phyloP scores from a whole-genome alignment of 2,329 filamentous ascomycete species.

The Aspergillus pseudoterreus region DNA sequence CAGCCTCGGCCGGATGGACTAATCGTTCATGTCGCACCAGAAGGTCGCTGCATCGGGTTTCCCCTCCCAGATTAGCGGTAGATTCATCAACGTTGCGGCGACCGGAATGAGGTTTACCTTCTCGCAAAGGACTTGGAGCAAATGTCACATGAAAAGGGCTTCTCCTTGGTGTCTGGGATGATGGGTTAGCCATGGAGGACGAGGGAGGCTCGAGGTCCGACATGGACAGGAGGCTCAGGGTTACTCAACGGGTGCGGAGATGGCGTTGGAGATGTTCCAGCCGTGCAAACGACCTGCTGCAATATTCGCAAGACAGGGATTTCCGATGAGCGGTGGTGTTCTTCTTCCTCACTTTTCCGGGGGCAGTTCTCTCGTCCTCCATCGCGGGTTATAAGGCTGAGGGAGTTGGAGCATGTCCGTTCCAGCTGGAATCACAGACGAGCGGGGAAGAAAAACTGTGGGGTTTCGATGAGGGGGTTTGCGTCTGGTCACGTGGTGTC shows the following conservation, averaged over 20 bases:
- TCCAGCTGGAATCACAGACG: conserved; percentile 21
- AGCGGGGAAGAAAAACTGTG: conserved; percentile 39
- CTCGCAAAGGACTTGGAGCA: conserved; percentile 48
- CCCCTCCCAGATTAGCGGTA: conserved; percentile 20
- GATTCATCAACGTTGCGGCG: conserved; percentile 1
- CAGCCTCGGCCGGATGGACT: conserved; percentile 44
- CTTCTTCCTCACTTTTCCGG: conserved; percentile 41
- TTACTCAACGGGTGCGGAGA: conserved; percentile 49
- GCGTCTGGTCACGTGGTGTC: conserved; percentile 11
- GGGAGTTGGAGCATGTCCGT: conserved; percentile 23
- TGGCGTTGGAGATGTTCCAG: conserved; percentile 50
- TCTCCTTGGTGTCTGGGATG: conserved; percentile 46
- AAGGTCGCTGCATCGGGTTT: conserved; percentile 37
- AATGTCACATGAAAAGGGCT: conserved; percentile 48
- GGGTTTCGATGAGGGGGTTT: conserved; percentile 27
- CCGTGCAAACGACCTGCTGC: conserved; percentile 46
- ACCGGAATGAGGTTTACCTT: conserved; percentile 28
- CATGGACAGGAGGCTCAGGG: conserved; percentile 21
- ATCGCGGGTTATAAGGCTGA: conserved; percentile 24
- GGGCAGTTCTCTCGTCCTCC: conserved; percentile 36
- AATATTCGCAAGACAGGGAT: conserved; percentile 47
- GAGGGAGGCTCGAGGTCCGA: neutral
- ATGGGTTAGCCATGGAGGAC: conserved; percentile 19
- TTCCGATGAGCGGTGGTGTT: conserved; percentile 39
- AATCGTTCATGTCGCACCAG: conserved; percentile 49